Evolutionary conservation across 2,329 filamentous ascomycete genomes (phyloP).

Genomic region (Trichoderma simmonsii): DNA sequence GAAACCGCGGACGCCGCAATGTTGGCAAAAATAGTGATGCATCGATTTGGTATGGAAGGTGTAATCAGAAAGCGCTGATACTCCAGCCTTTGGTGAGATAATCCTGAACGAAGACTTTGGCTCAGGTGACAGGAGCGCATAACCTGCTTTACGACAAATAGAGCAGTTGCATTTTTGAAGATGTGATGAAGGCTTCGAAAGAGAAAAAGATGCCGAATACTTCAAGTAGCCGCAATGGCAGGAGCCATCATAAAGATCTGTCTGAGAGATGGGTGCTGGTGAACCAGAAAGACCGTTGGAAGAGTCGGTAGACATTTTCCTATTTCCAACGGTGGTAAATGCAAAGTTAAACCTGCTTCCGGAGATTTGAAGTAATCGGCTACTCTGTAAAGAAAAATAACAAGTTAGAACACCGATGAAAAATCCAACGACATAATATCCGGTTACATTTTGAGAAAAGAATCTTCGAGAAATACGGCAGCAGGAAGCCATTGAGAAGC

Average conservation of each 20-base stretch:
- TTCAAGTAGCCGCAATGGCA: neutral
- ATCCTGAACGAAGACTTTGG: neutral
- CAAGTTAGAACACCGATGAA: neutral
- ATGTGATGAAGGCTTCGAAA: neutral
- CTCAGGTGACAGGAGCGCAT: neutral
- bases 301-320: neutral
- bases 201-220: neutral
- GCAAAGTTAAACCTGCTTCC: neutral
- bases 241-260: neutral
- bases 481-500: neutral
- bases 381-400: neutral
- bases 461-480: neutral
- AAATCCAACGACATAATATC: neutral
- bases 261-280: neutral
- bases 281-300: neutral
- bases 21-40: neutral
- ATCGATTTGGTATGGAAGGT: neutral
- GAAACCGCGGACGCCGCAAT: neutral
- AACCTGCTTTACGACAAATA: neutral
- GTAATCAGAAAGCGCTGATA: neutral
- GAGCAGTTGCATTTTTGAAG: neutral
- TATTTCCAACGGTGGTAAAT: neutral
- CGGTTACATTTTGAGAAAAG: neutral
- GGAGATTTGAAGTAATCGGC: neutral
- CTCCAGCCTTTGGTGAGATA: neutral